These are phyloP conservation scores for Zizania latifolia DNA, from an alignment of 176 grass and related monocot species.

Conservation along the genomic window DNA sequence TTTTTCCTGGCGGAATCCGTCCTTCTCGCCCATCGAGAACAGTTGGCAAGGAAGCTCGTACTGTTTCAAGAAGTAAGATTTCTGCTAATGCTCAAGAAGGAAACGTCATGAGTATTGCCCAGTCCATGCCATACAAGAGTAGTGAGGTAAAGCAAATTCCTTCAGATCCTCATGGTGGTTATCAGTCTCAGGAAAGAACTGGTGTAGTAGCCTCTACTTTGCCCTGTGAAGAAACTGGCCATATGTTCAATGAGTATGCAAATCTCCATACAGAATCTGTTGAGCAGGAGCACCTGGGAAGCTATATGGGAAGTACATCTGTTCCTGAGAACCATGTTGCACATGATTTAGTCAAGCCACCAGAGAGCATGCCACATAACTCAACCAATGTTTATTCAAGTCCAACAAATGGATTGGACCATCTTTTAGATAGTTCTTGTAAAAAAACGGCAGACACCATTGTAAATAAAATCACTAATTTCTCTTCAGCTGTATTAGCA, in stretches of 20 bases:
- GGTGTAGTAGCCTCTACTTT: not conserved
- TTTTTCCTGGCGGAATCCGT: conserved; percentile 63
- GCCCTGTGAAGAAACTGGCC: conserved; percentile 2
- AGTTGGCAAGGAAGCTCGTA: not conserved
- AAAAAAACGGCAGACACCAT: not conserved
- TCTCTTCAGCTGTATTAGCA: not conserved
- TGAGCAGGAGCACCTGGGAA: not conserved
- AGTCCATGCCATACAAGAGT: conserved; percentile 10
- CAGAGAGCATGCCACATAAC: conserved; percentile 5
- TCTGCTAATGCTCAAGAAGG: conserved; percentile 27
- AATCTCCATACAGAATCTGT: conserved; percentile 15
- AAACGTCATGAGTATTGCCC: conserved; percentile 7
- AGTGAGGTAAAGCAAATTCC: conserved; percentile 9
- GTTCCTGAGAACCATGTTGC: not conserved
- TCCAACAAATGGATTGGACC: not conserved
- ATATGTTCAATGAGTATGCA: conserved; percentile 1
- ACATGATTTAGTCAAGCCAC: not conserved
- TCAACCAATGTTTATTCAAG: not conserved
- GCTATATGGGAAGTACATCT: not conserved
- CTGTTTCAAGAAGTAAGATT: conserved; percentile 21
- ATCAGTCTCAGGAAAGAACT: conserved; percentile 11
- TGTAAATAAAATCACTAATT: not conserved
- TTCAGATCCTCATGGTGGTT: not conserved
- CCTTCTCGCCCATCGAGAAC: conserved; percentile 40
- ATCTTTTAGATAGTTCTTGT: not conserved